Percentiles rank a stretch among this genome's conserved stretches.
phyloP scores from a whole-genome alignment of 1,139 yeast species.

The Yamadazyma spencermartinsiae region DNA sequence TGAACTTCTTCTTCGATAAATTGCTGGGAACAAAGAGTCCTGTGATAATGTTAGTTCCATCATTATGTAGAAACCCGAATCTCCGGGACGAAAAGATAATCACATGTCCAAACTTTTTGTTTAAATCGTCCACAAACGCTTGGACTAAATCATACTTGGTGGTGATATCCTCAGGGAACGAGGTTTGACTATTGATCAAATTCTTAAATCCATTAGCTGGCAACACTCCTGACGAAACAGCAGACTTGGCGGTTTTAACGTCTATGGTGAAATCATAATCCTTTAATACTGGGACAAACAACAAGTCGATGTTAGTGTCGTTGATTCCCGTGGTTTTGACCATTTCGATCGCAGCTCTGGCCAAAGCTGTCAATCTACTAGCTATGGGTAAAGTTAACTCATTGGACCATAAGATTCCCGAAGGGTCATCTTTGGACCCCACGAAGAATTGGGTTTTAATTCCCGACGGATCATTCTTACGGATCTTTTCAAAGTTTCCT shows the following conservation, averaged over 20 bases:
- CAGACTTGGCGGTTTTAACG: constrained; percentile 47
- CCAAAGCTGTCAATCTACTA: constrained; percentile 81
- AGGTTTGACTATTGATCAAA: constrained; percentile 41
- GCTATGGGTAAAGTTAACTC: constrained; percentile 75
- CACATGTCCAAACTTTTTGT: constrained; percentile 54
- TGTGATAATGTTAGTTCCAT: constrained; percentile 61
- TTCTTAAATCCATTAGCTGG: constrained; percentile 62
- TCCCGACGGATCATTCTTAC: constrained; percentile 81
- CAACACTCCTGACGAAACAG: constrained; percentile 55
- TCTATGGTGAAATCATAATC: constrained; percentile 82
- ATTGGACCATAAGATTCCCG: constrained; percentile 83
- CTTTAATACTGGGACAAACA: constrained; percentile 77
- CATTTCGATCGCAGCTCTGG: constrained; percentile 69
- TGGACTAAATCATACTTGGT: constrained; percentile 57
- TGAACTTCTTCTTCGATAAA: constrained; percentile 60
- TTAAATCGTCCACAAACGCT: constrained; percentile 55
- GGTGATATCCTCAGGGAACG: constrained; percentile 47
- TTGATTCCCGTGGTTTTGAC: constrained; percentile 46
- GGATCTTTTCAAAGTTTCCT: constrained; percentile 61
- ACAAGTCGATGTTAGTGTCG: constrained; percentile 48
- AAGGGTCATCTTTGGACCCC: constrained; percentile 76
- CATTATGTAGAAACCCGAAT: constrained; percentile 49
- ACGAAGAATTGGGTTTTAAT: constrained; percentile 77
- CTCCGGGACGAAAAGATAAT: constrained; percentile 62
- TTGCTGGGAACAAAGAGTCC: constrained; percentile 78